A percentile compares a stretch with the other conserved stretches of the same genome.
Conservation (phyloP, 495 filamentous ascomycete species). For the Lindgomyces ingoldianus region DNA sequence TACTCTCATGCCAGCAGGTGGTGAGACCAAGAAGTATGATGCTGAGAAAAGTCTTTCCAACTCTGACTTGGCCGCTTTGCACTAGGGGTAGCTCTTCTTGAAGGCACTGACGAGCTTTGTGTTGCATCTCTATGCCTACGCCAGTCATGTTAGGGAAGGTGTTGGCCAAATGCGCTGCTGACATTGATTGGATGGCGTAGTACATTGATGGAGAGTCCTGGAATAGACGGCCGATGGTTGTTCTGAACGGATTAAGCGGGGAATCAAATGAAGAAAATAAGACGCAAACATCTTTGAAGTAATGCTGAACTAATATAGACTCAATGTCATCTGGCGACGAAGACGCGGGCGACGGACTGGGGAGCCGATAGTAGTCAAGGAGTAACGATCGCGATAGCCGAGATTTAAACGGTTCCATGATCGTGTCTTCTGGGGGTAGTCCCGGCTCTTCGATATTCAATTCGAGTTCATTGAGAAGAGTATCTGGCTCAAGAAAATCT, state of each 20-base stretch:
- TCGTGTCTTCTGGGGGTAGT: not conserved
- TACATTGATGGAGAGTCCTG: slow-evolving; percentile 59
- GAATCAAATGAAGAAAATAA: slow-evolving; percentile 62
- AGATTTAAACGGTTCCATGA: not conserved
- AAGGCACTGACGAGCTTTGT: slow-evolving; percentile 53
- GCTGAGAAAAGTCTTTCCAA: slow-evolving; percentile 55
- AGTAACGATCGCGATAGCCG: slow-evolving; percentile 29
- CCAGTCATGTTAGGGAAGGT: slow-evolving; percentile 58
- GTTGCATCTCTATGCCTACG: slow-evolving; percentile 55
- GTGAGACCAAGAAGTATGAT: slow-evolving; percentile 59
- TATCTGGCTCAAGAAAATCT: slow-evolving; percentile 2
- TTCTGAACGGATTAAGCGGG: slow-evolving; percentile 59
- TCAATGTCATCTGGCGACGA: slow-evolving; percentile 25
- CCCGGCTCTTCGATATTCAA: slow-evolving; percentile 19
- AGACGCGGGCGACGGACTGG: slow-evolving; percentile 9
- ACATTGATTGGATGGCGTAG: slow-evolving; percentile 63
- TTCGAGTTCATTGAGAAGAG: not conserved
- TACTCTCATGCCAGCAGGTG: slow-evolving; percentile 59
- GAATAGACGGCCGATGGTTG: slow-evolving; percentile 58
- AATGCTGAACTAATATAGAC: slow-evolving; percentile 60
- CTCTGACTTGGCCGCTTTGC: slow-evolving; percentile 40
- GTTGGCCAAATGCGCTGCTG: slow-evolving; percentile 59
- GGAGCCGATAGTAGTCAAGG: slow-evolving; percentile 34
- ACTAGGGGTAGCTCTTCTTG: slow-evolving; percentile 46
- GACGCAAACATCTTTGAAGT: slow-evolving; percentile 60